These are phyloP conservation scores for Capsicum baccatum DNA, from an alignment of 257 asterid species.

Conservation along the genomic window DNA sequence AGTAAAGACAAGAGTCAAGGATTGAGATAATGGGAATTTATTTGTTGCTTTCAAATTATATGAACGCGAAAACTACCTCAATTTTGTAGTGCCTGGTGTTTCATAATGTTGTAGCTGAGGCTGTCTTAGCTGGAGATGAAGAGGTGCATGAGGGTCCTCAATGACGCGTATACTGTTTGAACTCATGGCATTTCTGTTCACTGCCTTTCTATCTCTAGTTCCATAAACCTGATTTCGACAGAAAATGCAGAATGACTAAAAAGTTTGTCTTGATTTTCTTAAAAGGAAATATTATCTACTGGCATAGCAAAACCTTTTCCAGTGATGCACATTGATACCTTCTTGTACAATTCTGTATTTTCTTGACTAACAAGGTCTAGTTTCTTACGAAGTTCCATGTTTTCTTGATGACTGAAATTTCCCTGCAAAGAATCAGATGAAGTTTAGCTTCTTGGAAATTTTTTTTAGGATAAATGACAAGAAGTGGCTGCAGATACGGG, in stretches of 20 bases:
- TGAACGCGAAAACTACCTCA: constrained; percentile 35
- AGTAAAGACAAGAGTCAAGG: not conserved
- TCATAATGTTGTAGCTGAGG: constrained; percentile 32
- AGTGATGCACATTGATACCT: constrained; percentile 47
- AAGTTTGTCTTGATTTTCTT: not conserved
- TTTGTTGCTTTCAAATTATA: not conserved
- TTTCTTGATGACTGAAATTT: constrained; percentile 66
- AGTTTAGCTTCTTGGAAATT: constrained; percentile 36
- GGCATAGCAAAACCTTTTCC: not conserved
- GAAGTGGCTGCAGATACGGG: not conserved
- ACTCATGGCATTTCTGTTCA: constrained; percentile 43
- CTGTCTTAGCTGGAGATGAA: constrained; percentile 45
- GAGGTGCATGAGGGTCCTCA: constrained; percentile 32
- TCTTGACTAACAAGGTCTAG: constrained; percentile 54
- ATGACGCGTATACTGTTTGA: constrained; percentile 39
- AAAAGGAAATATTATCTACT: constrained; percentile 14
- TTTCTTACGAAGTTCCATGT: constrained; percentile 61
- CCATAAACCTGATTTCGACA: constrained; percentile 54
- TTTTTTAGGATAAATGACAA: not conserved
- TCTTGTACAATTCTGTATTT: constrained; percentile 54
- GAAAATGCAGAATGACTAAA: constrained; percentile 23
- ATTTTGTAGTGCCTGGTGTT: constrained; percentile 29
- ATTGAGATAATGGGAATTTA: not conserved
- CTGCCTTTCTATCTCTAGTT: constrained; percentile 47
- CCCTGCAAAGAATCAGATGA: constrained; percentile 55